Percentiles rank a stretch among this genome's conserved stretches.
Conservation (phyloP, 1,284 basidiomycete species). For the Ceratobasidium sp. region DNA sequence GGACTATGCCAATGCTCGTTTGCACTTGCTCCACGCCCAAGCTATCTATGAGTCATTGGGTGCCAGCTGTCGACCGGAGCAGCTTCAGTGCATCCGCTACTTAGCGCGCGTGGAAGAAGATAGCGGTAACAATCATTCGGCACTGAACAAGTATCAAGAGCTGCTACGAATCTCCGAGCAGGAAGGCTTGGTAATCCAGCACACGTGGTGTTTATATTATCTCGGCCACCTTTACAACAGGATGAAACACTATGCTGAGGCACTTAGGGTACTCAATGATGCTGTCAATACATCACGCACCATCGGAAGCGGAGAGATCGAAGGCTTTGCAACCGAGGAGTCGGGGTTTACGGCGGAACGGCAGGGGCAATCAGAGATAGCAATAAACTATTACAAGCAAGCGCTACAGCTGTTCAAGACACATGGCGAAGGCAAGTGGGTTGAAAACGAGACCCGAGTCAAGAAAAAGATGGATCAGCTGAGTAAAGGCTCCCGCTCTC, state of each 20-base stretch:
- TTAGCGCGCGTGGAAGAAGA: slow-evolving; percentile 36
- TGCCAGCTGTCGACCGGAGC: slow-evolving; percentile 2
- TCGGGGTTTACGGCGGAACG: slow-evolving; percentile 34
- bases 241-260: slow-evolving; percentile 18
- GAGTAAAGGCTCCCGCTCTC: not conserved
- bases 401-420: slow-evolving; percentile 28
- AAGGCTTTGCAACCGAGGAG: slow-evolving; percentile 41
- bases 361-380: slow-evolving; percentile 3
- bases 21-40: slow-evolving; percentile 6
- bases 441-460: slow-evolving; percentile 28
- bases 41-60: slow-evolving; percentile 24
- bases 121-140: slow-evolving; percentile 11
- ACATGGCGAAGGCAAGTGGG: slow-evolving; percentile 19
- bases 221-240: slow-evolving; percentile 30
- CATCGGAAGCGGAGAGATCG: slow-evolving; percentile 15
- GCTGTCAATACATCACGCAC: slow-evolving; percentile 11
- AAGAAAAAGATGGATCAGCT: slow-evolving; percentile 20
- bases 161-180: not conserved
- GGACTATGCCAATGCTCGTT: slow-evolving; percentile 12
- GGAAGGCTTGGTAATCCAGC: slow-evolving; percentile 9
- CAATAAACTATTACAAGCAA: slow-evolving; percentile 27
- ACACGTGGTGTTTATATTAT: slow-evolving; percentile 31
- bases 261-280: slow-evolving; percentile 14
- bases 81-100: slow-evolving; percentile 21
- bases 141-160: slow-evolving; percentile 17